Percentiles rank a stretch among this genome's conserved stretches.
Conservation (phyloP, 345 rosid genomes). For the Citrus medica region DNA sequence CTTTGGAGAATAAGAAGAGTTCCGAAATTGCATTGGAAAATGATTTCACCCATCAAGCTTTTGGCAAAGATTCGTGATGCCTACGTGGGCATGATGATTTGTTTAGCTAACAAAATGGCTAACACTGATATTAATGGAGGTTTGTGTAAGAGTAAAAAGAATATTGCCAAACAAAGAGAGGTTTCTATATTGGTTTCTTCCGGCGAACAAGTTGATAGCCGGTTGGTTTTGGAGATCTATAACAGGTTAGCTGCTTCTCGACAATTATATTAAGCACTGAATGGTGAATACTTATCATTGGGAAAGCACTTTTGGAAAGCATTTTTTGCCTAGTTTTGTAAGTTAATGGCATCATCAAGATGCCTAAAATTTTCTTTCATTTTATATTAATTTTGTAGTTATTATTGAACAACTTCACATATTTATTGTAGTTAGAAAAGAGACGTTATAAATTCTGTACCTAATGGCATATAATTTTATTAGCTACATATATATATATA, state of each 20-base stretch:
- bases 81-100: constrained; percentile 29
- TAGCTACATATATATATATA: too few species aligned
- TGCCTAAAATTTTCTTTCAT: neutral
- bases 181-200: constrained; percentile 13
- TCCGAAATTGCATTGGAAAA: neutral
- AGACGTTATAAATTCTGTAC: too few species aligned
- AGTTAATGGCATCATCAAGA: neutral
- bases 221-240: constrained; percentile 30
- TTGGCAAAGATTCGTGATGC: constrained; percentile 31
- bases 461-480: too few species aligned
- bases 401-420: too few species aligned
- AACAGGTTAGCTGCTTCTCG: constrained; percentile 34
- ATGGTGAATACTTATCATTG: neutral
- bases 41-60: constrained; percentile 28
- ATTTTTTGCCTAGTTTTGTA: neutral
- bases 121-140: constrained; percentile 14
- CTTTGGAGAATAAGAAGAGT: neutral
- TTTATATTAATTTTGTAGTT: too few species aligned
- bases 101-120: constrained; percentile 17
- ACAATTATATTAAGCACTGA: neutral
- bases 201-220: constrained; percentile 34
- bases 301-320: neutral
- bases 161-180: constrained; percentile 12
- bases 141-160: constrained; percentile 19
- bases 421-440: too few species aligned